A percentile compares a stretch with the other conserved stretches of the same genome.
Evolutionary conservation across 495 filamentous ascomycete species (phyloP).

Genomic region (Lasiosphaeriaceae sp.): DNA sequence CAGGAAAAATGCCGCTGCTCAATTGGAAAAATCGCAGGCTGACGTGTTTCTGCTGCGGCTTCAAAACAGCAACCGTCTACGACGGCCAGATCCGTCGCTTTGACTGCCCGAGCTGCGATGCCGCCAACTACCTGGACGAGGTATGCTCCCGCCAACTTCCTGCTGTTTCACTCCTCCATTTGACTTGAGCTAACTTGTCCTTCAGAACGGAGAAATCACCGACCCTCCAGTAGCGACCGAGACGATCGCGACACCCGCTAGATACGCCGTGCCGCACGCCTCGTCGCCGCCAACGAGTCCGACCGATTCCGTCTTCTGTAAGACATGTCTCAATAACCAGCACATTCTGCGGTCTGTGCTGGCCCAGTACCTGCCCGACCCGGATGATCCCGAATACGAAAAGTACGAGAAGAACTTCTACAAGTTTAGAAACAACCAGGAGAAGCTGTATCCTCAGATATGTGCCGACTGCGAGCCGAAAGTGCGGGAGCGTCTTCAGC

Average conservation of each 20-base stretch:
- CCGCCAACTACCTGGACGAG: conserved; percentile 76
- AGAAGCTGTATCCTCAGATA: conserved; percentile 77
- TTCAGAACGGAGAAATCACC: conserved; percentile 71
- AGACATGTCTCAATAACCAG: conserved; percentile 77
- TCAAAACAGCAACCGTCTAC: conserved; percentile 52
- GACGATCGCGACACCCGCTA: conserved; percentile 29
- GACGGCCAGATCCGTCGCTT: conserved; percentile 55
- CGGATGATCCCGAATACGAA: conserved; percentile 59
- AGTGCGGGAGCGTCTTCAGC: conserved; percentile 59
- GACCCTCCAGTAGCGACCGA: conserved; percentile 67
- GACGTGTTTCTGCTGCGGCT: conserved; percentile 74
- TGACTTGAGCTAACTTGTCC: conserved; percentile 32
- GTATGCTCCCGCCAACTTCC: conserved; percentile 38
- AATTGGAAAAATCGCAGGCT: conserved; percentile 34
- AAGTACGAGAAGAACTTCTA: conserved; percentile 51
- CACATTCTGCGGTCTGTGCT: conserved; percentile 64
- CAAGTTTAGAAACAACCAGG: conserved; percentile 59
- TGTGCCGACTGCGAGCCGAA: conserved; percentile 70
- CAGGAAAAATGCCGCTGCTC: conserved; percentile 26
- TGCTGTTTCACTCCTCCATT: too few relatives aligned
- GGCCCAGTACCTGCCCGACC: conserved; percentile 64
- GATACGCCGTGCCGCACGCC: conserved; percentile 37
- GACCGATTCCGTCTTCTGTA: conserved; percentile 59
- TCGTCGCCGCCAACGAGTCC: conserved; percentile 27
- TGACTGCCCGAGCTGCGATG: conserved; percentile 69